Base-by-base conservation (phyloP, 257 asterid species). In the Salvia rosmarinus region DNA sequence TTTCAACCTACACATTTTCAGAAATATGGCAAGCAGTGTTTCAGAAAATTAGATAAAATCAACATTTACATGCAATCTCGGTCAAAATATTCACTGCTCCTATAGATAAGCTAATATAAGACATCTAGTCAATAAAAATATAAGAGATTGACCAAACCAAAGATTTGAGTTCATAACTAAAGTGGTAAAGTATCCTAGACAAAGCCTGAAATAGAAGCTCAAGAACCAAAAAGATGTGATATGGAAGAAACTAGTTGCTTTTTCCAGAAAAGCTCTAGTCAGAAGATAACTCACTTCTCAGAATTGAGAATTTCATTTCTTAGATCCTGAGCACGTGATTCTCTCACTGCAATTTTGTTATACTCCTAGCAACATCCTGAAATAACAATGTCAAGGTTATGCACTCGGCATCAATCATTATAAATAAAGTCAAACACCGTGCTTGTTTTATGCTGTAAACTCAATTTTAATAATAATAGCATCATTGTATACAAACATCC, bases 291-390 rank as follows among this genome's bases (percentile, higher is more conserved):
- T 87, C 83, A 91, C 99, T 87, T 95, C 70, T 91, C 88, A 54
- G 99, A 95, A 79, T 90, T 91, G 78, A 95, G 94, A 74, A 95
- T 95, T 68, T 95, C 98, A 72, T 91, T 90, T 83, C 96, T 82
- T 37, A 95, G 90, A 85, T 91, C 99, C 75, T 85, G 90, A 0
- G 98, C 95, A 19, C 92, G 97, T 49, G 97, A 79, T 82, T 90
- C 96, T 77, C 92, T 84, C 68, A 91, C 89, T 14, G 90, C 90
- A 77, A 89, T 52, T 75, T 91, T 5, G 99, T 95, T 70, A 95
- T 86, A 60, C 97, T 89, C 85, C 99, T 87, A 13, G 91, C 85
- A 54, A 89, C 95, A 82, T 95, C 99, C 99, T 95, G 90, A 14
- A 78, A 75, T 6, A 32, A 57, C 14, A 35, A n/a, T 12, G 55